Percentiles rank a stretch among this genome's conserved stretches.
These are phyloP conservation scores for Tolypocladium pustulatum DNA, from an alignment of 2,329 filamentous ascomycete species.

Conservation along the genomic window DNA sequence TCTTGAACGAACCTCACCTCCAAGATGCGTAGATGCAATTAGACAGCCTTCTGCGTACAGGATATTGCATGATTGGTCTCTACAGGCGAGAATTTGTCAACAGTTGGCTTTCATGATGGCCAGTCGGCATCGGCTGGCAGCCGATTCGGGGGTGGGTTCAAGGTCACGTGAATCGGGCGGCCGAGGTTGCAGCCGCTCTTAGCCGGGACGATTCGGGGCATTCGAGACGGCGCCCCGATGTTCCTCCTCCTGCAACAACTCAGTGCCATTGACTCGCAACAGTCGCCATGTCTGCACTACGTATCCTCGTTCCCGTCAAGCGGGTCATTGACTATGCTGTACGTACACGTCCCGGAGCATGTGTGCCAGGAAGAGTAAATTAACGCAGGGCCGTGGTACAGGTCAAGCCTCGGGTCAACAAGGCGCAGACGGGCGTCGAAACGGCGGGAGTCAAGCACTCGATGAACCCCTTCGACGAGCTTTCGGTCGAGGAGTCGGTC, in stretches of 20 bases:
- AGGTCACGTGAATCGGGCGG: constrained; percentile 24
- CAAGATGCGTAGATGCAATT: not conserved
- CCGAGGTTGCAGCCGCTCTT: constrained; percentile 33
- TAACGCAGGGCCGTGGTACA: constrained; percentile 17
- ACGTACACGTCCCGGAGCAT: constrained; percentile 17
- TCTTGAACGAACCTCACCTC: not conserved
- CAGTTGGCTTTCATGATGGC: not conserved
- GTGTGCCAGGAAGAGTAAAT: constrained; percentile 1
- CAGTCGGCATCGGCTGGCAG: not conserved
- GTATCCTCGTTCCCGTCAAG: constrained; percentile 74
- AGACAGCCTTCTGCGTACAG: not conserved
- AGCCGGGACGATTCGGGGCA: constrained; percentile 23
- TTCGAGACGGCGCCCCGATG: not conserved
- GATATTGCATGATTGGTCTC: not conserved
- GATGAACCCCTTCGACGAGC: constrained; percentile 98
- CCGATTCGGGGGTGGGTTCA: not conserved
- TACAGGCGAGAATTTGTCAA: not conserved
- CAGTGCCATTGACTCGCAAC: constrained; percentile 14
- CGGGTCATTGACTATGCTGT: constrained; percentile 82
- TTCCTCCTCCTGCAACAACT: not conserved
- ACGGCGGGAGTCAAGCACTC: constrained; percentile 90
- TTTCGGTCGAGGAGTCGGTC: constrained; percentile 92
- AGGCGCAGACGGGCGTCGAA: constrained; percentile 75
- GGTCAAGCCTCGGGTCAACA: constrained; percentile 62
- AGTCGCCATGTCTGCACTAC: constrained; percentile 47